phyloP scores from a whole-genome alignment of 371 early-diverging fungal species.

The Smittium culicis region DNA sequence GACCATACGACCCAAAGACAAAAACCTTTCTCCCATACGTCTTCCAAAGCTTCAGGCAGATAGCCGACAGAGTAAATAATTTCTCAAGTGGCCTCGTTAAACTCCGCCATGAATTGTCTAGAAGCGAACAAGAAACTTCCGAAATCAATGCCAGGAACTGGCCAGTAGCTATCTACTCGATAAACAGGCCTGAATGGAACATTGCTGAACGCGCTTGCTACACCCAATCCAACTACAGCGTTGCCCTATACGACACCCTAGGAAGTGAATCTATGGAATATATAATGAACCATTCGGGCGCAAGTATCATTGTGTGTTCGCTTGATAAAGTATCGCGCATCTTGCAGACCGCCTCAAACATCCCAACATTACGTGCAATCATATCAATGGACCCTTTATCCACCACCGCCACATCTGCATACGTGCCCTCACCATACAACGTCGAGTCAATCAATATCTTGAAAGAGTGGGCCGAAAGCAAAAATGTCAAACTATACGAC shows the following conservation, averaged over 20 bases:
- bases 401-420: slow-evolving; percentile 22
- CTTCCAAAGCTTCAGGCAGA: slow-evolving; percentile 45
- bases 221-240: slow-evolving; percentile 42
- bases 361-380: slow-evolving; percentile 48
- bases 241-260: slow-evolving; percentile 80
- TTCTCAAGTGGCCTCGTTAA: slow-evolving; percentile 41
- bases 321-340: slow-evolving; percentile 67
- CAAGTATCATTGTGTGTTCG: slow-evolving; percentile 54
- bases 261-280: slow-evolving; percentile 62
- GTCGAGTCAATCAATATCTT: slow-evolving; percentile 27
- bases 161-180: slow-evolving; percentile 59
- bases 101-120: slow-evolving; percentile 15
- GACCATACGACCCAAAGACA: slow-evolving; percentile 31
- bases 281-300: slow-evolving; percentile 59
- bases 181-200: slow-evolving; percentile 84
- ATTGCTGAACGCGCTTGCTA: slow-evolving; percentile 69
- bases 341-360: slow-evolving; percentile 37
- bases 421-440: slow-evolving; percentile 35
- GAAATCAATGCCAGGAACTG: neutral
- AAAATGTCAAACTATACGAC: slow-evolving; percentile 23
- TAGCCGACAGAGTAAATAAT: slow-evolving; percentile 38
- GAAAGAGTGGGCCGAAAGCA: slow-evolving; percentile 33
- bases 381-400: slow-evolving; percentile 53
- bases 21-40: slow-evolving; percentile 40
- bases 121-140: slow-evolving; percentile 8